Evolutionary conservation across 441 rosid genomes (phyloP).

Genomic region (Erysimum cheiri): DNA sequence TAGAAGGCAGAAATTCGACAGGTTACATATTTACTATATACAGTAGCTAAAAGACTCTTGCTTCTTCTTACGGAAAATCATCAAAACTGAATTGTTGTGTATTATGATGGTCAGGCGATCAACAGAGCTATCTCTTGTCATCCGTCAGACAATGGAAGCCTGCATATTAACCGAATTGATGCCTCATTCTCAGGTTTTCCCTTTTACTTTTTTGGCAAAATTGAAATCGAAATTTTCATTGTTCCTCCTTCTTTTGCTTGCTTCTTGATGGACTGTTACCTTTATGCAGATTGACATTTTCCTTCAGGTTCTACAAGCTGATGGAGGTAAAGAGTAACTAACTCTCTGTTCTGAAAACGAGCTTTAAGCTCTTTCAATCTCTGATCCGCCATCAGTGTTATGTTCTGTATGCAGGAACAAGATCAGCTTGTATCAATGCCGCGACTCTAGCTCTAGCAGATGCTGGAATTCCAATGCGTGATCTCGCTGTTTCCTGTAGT

Average conservation of each 20-base stretch:
- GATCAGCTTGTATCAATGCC: conserved; percentile 97
- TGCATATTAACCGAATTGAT: conserved; percentile 78
- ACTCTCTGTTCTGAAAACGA: conserved; percentile 1
- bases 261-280: conserved; percentile 20
- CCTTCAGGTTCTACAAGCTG: conserved; percentile 97
- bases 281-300: conserved; percentile 87
- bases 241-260: background rate
- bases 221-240: background rate
- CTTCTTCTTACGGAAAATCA: conserved; percentile 13
- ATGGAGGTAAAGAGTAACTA: conserved; percentile 69
- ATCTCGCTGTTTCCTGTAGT: conserved; percentile 89
- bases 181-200: conserved; percentile 94
- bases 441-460: conserved; percentile 93
- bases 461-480: conserved; percentile 95
- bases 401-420: conserved; percentile 62
- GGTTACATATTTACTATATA: conserved; percentile 48
- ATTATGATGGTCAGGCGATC: conserved; percentile 66
- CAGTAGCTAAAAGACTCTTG: conserved; percentile 4
- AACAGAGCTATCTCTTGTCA: conserved; percentile 87
- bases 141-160: conserved; percentile 94
- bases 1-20: conserved; percentile 85
- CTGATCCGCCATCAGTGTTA: background rate
- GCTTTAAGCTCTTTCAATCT: background rate
- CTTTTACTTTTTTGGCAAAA: background rate
- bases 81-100: background rate